These are phyloP conservation scores for Elsinoe perseae DNA, from an alignment of 2,329 filamentous ascomycete genomes.

Conservation along the genomic window DNA sequence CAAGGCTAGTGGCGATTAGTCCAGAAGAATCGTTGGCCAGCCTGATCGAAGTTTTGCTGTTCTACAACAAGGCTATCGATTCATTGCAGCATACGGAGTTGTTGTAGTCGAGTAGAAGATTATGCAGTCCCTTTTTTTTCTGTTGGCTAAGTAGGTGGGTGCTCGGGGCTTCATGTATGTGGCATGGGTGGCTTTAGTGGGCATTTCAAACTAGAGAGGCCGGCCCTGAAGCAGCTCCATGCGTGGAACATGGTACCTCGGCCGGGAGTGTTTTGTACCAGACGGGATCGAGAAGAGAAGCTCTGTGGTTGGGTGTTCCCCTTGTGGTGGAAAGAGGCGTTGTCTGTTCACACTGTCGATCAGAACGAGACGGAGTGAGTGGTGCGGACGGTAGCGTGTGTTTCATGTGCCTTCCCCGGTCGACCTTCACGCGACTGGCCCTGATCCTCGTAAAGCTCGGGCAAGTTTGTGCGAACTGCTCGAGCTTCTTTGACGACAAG, in stretches of 20 bases:
- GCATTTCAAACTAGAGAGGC: neutral
- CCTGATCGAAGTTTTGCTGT: neutral
- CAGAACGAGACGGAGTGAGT: neutral
- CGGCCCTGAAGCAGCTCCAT: conserved; percentile 3
- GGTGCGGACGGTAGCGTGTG: conserved; percentile 14
- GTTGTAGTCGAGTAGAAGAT: neutral
- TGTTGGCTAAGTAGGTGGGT: conserved; percentile 6
- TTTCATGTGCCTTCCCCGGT: conserved; percentile 11
- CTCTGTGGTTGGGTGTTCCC: neutral
- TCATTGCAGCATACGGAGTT: neutral
- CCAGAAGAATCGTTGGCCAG: neutral
- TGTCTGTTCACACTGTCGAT: conserved; percentile 6
- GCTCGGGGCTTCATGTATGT: conserved; percentile 9
- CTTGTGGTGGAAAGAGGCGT: neutral
- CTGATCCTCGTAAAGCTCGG: conserved; percentile 13
- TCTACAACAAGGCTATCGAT: conserved; percentile 6
- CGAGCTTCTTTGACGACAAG: neutral
- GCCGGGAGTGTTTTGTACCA: conserved; percentile 13
- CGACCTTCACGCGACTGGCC: conserved; percentile 9
- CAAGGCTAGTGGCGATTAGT: conserved; percentile 13
- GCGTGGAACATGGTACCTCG: conserved; percentile 10
- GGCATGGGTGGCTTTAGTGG: conserved; percentile 1
- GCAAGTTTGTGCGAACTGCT: conserved; percentile 10
- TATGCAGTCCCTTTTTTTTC: neutral
- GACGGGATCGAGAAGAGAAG: neutral